Conservation (phyloP, 106 monocot genomes). For the Apostasia shenzhenica region DNA sequence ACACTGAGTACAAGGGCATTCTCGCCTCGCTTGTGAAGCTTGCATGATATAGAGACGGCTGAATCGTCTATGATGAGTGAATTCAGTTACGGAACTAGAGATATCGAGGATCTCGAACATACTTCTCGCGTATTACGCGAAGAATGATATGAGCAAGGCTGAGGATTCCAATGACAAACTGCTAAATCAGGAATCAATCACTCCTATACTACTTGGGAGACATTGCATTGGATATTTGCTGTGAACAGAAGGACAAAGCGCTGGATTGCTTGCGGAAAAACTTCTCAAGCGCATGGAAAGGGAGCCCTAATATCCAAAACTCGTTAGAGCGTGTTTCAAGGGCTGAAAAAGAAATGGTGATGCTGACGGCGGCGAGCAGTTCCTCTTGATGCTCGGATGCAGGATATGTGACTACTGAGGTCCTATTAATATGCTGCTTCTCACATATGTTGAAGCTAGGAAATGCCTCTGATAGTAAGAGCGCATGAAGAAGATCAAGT, state of each 20-base stretch:
- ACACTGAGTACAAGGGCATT: slow-evolving; percentile 73
- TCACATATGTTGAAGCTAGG: slow-evolving; percentile 56
- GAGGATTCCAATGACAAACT: slow-evolving; percentile 30
- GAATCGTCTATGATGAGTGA: slow-evolving; percentile 80
- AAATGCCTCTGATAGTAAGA: slow-evolving; percentile 82
- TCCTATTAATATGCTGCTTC: slow-evolving; percentile 65
- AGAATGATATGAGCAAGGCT: slow-evolving; percentile 61
- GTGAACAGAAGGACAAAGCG: slow-evolving; percentile 35
- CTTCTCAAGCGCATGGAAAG: slow-evolving; percentile 43
- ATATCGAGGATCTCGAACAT: slow-evolving; percentile 63
- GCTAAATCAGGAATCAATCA: slow-evolving; percentile 48
- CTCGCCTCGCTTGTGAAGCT: slow-evolving; percentile 62
- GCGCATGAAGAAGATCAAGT: slow-evolving; percentile 71
- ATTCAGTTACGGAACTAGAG: slow-evolving; percentile 50
- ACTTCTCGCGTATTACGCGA: slow-evolving; percentile 52
- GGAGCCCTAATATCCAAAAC: slow-evolving; percentile 58
- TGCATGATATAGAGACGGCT: slow-evolving; percentile 49
- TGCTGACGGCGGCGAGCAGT: slow-evolving; percentile 55
- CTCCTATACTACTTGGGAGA: slow-evolving; percentile 64
- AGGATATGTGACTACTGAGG: slow-evolving; percentile 65
- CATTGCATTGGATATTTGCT: slow-evolving; percentile 50
- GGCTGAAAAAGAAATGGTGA: slow-evolving; percentile 39
- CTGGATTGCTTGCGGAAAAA: slow-evolving; percentile 56
- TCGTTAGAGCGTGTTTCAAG: slow-evolving; percentile 40
- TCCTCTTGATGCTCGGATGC: slow-evolving; percentile 54